Conservation (phyloP, 2,329 filamentous ascomycete species). For the Fusarium miscanthi region DNA sequence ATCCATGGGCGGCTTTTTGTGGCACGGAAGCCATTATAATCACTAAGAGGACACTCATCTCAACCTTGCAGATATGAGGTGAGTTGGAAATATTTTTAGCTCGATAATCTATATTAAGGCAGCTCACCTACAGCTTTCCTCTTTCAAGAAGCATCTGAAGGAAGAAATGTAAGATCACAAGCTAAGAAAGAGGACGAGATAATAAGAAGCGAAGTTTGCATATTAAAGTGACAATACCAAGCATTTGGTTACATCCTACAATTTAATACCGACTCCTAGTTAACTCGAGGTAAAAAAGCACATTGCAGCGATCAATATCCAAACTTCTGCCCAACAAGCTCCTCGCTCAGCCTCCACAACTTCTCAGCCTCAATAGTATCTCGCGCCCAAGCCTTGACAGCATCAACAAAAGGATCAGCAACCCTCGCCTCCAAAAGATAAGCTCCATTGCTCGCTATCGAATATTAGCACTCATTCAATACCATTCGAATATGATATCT, state of each 20-base stretch:
- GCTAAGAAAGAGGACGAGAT: neutral
- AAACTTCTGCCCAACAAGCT: slow-evolving; percentile 57
- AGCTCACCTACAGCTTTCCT: neutral
- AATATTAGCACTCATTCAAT: neutral
- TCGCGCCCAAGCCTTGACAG: slow-evolving; percentile 48
- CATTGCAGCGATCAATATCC: slow-evolving; percentile 25
- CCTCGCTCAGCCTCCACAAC: slow-evolving; percentile 60
- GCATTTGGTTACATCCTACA: neutral
- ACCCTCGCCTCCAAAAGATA: slow-evolving; percentile 50
- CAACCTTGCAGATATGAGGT: neutral
- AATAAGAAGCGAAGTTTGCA: neutral
- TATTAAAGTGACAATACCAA: neutral
- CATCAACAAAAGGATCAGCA: slow-evolving; percentile 46
- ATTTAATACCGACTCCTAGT: neutral
- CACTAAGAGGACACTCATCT: neutral
- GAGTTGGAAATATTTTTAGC: no score
- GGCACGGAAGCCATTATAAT: neutral
- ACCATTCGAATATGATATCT: neutral
- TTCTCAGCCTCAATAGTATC: slow-evolving; percentile 52
- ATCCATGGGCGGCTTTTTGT: neutral
- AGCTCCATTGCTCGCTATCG: slow-evolving; percentile 47
- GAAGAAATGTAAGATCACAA: neutral
- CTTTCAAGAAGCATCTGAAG: neutral
- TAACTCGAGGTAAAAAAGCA: neutral
- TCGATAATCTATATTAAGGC: no score